Conservation (phyloP, 139 green algal genomes). For the Picochlorum sp. region DNA sequence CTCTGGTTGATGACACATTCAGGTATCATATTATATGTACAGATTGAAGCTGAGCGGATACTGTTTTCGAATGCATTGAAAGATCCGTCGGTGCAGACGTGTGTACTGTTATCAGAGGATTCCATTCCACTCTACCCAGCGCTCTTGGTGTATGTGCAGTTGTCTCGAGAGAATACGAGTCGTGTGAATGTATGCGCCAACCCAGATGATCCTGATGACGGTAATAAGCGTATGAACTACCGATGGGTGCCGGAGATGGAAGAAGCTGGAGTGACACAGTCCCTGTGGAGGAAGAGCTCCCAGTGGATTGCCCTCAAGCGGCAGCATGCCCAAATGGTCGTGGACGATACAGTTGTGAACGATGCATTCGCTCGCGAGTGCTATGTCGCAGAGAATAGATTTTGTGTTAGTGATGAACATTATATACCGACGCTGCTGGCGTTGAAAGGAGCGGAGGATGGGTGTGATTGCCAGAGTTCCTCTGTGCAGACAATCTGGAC, state of each 20-base stretch:
- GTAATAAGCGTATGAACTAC: not conserved
- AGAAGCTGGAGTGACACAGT: not conserved
- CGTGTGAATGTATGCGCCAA: slow-evolving; percentile 33
- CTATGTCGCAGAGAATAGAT: slow-evolving; percentile 4
- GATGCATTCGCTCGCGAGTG: slow-evolving; percentile 19
- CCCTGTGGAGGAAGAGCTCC: slow-evolving; percentile 21
- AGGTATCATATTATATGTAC: not conserved
- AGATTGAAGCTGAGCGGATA: slow-evolving; percentile 20
- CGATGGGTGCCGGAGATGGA: slow-evolving; percentile 8
- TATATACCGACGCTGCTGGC: slow-evolving; percentile 36
- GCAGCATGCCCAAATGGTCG: slow-evolving; percentile 13
- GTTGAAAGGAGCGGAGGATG: slow-evolving; percentile 10
- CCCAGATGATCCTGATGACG: not conserved
- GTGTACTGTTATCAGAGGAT: slow-evolving; percentile 30
- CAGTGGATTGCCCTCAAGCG: slow-evolving; percentile 27
- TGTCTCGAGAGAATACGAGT: slow-evolving; percentile 19
- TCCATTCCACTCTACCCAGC: slow-evolving; percentile 31
- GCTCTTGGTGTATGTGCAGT: slow-evolving; percentile 19
- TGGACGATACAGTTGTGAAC: slow-evolving; percentile 14
- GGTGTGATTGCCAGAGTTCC: slow-evolving; percentile 13
- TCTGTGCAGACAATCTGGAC: slow-evolving; percentile 1
- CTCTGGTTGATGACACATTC: too few relatives aligned
- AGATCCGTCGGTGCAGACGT: slow-evolving; percentile 35
- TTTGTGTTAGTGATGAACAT: slow-evolving; percentile 30
- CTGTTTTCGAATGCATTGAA: slow-evolving; percentile 31